A percentile compares a stretch with the other conserved stretches of the same genome.
phyloP scores from a whole-genome alignment of 1,284 basidiomycete genomes.

The Sanghuangporus weigelae region DNA sequence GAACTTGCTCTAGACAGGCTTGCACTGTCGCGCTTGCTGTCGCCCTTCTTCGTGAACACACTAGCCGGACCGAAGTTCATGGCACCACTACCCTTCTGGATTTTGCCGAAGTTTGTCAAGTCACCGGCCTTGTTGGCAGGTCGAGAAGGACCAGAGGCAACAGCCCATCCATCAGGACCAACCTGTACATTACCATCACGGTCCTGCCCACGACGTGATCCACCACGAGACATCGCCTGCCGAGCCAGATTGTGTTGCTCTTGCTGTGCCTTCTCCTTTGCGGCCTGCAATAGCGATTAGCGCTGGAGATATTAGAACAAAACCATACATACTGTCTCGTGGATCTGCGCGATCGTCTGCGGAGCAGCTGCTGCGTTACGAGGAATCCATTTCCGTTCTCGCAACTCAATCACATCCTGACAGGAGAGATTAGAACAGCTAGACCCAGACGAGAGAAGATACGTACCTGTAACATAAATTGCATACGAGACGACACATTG shows the following conservation, averaged over 20 bases:
- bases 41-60: constrained; percentile 72
- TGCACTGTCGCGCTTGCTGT: constrained; percentile 53
- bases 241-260: constrained; percentile 59
- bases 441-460: background rate
- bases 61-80: constrained; percentile 77
- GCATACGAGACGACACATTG: constrained; percentile 82
- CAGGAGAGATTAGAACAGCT: background rate
- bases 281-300: constrained; percentile 38
- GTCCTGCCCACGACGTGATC: constrained; percentile 84
- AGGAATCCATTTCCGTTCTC: constrained; percentile 76
- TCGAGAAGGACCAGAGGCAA: constrained; percentile 54
- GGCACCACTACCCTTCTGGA: constrained; percentile 47
- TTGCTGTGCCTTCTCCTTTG: constrained; percentile 60
- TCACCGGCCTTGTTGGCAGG: constrained; percentile 80
- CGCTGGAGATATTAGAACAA: constrained; percentile 7
- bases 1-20: constrained; percentile 76
- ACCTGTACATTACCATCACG: constrained; percentile 50
- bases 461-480: constrained; percentile 90
- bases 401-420: constrained; percentile 87
- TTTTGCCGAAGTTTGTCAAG: constrained; percentile 84
- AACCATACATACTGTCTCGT: constrained; percentile 64
- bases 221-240: constrained; percentile 62
- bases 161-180: constrained; percentile 83
- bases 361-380: constrained; percentile 77
- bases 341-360: constrained; percentile 85